These are phyloP conservation scores for Fusarium ramigenum DNA, from an alignment of 2,329 filamentous ascomycete species.

Conservation along the genomic window DNA sequence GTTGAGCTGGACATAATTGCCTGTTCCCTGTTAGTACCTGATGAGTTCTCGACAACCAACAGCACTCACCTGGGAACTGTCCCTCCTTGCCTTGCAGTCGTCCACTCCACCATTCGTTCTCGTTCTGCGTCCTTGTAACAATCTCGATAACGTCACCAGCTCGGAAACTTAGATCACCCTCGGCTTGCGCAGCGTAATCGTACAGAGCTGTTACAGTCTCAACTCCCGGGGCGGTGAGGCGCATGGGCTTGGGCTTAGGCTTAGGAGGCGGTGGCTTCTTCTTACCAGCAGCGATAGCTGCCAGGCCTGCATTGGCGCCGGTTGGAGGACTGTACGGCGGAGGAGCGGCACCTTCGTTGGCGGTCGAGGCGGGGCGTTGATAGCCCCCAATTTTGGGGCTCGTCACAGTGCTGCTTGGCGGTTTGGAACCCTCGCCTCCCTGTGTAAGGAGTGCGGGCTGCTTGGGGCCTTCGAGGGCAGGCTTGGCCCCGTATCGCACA, in stretches of 20 bases:
- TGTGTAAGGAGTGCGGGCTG: conserved; percentile 62
- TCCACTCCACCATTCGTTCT: conserved; percentile 98
- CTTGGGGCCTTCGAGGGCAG: conserved; percentile 59
- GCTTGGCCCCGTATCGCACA: conserved; percentile 67
- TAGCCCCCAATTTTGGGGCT: conserved; percentile 48
- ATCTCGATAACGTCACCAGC: conserved; percentile 93
- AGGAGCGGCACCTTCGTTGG: conserved; percentile 68
- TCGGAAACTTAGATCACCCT: conserved; percentile 90
- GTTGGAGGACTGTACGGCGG: conserved; percentile 73
- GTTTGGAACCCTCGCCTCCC: conserved; percentile 54
- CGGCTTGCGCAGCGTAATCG: conserved; percentile 95
- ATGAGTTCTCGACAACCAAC: neutral
- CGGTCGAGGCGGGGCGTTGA: conserved; percentile 45
- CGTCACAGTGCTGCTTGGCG: conserved; percentile 26
- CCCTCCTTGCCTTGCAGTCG: conserved; percentile 81
- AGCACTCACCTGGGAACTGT: conserved; percentile 87
- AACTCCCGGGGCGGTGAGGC: conserved; percentile 70
- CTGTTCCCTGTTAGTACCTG: conserved; percentile 48
- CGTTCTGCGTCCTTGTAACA: conserved; percentile 80
- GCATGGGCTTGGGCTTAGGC: conserved; percentile 79
- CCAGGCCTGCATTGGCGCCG: conserved; percentile 53
- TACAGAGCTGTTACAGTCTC: conserved; percentile 93
- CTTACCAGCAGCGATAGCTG: conserved; percentile 62
- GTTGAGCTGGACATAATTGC: conserved; percentile 60
- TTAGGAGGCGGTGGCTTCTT: conserved; percentile 75